Evolutionary conservation across 208 protist genomes (phyloP).

Genomic region (Sergeia podlipaevii): DNA sequence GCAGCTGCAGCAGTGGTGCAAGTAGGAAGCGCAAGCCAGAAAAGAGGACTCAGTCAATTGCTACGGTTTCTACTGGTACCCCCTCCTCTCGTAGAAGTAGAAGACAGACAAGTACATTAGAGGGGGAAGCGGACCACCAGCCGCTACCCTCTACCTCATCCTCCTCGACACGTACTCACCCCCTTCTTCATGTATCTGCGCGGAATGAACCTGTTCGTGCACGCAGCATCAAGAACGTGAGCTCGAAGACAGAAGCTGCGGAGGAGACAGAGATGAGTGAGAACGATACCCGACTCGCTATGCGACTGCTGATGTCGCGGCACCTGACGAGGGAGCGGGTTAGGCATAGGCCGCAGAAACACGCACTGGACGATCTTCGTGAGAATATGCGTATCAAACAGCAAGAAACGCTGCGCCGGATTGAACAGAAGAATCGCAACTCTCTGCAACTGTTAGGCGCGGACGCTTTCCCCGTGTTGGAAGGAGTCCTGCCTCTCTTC

Average conservation of each 20-base stretch:
- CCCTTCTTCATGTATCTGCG: neutral
- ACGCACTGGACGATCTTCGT: slow-evolving; percentile 29
- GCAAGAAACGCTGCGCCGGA: slow-evolving; percentile 37
- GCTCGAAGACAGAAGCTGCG: neutral
- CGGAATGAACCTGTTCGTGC: neutral
- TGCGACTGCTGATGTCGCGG: slow-evolving; percentile 66
- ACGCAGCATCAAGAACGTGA: neutral
- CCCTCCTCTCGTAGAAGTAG: too few relatives aligned
- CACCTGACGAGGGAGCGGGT: slow-evolving; percentile 38
- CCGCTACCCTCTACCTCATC: too few relatives aligned
- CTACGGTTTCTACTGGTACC: too few relatives aligned
- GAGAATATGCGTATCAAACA: slow-evolving; percentile 24
- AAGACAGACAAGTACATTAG: too few relatives aligned
- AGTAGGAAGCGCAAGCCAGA: too few relatives aligned
- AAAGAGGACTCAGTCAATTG: too few relatives aligned
- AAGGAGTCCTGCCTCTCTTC: slow-evolving; percentile 64
- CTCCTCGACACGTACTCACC: neutral
- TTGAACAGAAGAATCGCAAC: slow-evolving; percentile 61
- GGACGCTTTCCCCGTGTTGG: slow-evolving; percentile 36
- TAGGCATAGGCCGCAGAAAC: slow-evolving; percentile 22
- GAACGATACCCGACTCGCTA: slow-evolving; percentile 66
- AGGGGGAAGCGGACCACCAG: too few relatives aligned
- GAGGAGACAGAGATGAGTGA: slow-evolving; percentile 48
- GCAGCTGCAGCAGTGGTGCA: too few relatives aligned
- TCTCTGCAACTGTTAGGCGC: slow-evolving; percentile 44